Conservation (phyloP, 129 eudicot species). For the Pittosporum tobira region DNA sequence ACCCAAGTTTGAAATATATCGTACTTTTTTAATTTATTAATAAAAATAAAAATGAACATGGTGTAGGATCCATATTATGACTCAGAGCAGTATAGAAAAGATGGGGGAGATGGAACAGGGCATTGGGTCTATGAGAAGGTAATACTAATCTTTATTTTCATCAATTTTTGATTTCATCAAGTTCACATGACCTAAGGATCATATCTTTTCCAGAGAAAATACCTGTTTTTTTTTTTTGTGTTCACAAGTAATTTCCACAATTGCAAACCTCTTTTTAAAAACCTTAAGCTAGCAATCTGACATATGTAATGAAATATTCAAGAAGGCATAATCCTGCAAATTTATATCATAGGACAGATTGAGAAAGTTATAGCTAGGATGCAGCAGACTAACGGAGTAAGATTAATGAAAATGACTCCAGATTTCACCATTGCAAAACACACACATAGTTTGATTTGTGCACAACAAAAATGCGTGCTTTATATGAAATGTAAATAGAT, state of each 20-base stretch:
- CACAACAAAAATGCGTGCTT: neutral
- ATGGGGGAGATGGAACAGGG: slow-evolving; percentile 96
- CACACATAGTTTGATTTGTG: neutral
- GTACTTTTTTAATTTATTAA: too few species aligned
- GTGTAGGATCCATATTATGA: slow-evolving; percentile 84
- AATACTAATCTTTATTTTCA: neutral
- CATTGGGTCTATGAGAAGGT: slow-evolving; percentile 97
- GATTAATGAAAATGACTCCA: too few species aligned
- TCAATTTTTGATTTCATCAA: neutral
- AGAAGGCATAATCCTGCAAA: too few species aligned
- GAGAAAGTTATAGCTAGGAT: too few species aligned
- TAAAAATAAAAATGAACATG: neutral
- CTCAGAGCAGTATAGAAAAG: slow-evolving; percentile 74
- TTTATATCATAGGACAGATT: too few species aligned
- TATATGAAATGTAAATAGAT: neutral
- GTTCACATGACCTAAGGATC: too few species aligned
- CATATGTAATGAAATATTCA: too few species aligned
- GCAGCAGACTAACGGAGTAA: too few species aligned
- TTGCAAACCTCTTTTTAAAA: too few species aligned
- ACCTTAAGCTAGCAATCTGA: too few species aligned
- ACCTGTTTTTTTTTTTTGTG: neutral
- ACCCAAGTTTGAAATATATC: too few species aligned
- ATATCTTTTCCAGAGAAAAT: neutral
- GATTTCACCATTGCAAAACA: neutral
- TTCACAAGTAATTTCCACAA: neutral